These are phyloP conservation scores for Amaranthus tricolor DNA, from an alignment of 179 eudicot species.

Conservation along the genomic window DNA sequence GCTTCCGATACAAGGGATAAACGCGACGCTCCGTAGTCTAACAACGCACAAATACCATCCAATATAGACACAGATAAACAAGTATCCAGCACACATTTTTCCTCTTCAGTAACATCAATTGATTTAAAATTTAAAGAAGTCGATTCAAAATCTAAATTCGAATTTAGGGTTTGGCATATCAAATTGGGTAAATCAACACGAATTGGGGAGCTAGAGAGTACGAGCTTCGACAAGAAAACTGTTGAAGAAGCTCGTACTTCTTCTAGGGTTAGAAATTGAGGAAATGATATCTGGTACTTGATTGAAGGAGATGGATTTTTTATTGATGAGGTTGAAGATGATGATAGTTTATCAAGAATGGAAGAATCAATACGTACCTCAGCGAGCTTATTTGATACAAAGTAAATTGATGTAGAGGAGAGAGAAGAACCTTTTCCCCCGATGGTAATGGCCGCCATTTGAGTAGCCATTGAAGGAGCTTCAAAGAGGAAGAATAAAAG, in stretches of 20 bases:
- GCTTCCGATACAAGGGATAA: constrained; percentile 49
- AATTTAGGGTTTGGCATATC: constrained; percentile 41
- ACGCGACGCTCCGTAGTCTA: constrained; percentile 49
- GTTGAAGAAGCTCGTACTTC: constrained; percentile 62
- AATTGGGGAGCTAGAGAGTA: constrained; percentile 38
- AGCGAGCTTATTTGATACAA: constrained; percentile 43
- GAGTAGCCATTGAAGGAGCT: constrained; percentile 29
- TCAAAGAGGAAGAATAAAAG: background rate
- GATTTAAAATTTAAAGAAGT: background rate
- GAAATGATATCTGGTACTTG: constrained; percentile 37
- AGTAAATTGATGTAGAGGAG: constrained; percentile 55
- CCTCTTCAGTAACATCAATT: constrained; percentile 38
- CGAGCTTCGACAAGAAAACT: constrained; percentile 46
- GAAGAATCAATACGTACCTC: constrained; percentile 53
- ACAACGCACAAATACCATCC: constrained; percentile 54
- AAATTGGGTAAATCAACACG: constrained; percentile 29
- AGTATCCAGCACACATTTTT: constrained; percentile 29
- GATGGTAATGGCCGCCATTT: constrained; percentile 36
- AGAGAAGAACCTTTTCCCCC: constrained; percentile 83
- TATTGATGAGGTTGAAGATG: constrained; percentile 18
- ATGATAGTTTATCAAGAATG: constrained; percentile 40
- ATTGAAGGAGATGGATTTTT: constrained; percentile 15
- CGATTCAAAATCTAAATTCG: background rate
- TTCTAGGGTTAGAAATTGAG: constrained; percentile 42
- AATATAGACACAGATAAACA: constrained; percentile 30